Conservation (phyloP, 306 rosid species). For the Acacia crassicarpa region DNA sequence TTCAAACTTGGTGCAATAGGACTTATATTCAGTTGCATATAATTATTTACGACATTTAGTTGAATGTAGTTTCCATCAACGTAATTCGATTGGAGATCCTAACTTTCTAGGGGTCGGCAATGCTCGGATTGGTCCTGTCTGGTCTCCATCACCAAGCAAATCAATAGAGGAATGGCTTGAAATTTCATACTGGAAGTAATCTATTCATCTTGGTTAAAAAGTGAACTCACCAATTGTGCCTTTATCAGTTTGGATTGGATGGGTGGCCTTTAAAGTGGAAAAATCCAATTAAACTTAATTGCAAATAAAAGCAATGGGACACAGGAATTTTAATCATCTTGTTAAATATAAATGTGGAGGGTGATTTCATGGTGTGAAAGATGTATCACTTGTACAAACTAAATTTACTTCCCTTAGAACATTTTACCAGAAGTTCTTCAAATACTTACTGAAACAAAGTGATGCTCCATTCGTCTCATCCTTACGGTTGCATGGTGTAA, state of each 20-base stretch:
- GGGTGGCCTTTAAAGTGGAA: background rate
- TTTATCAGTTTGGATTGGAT: background rate
- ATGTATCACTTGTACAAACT: background rate
- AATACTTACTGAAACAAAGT: background rate
- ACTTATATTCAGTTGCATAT: background rate
- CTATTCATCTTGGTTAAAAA: background rate
- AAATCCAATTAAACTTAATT: background rate
- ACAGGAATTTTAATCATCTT: background rate
- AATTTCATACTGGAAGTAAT: background rate
- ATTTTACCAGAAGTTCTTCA: background rate
- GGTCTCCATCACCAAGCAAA: background rate
- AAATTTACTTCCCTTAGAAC: background rate
- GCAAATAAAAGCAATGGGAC: background rate
- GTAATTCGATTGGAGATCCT: background rate
- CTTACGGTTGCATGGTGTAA: background rate
- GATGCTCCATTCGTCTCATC: background rate
- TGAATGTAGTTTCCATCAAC: background rate
- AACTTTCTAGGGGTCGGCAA: background rate
- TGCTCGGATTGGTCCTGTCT: background rate
- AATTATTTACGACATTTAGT: background rate
- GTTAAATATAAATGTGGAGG: background rate
- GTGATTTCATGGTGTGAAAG: background rate
- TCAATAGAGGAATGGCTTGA: background rate
- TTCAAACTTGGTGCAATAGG: background rate
- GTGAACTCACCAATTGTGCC: background rate